phyloP scores from a whole-genome alignment of 1,284 basidiomycete species.

The Ustilago tritici region DNA sequence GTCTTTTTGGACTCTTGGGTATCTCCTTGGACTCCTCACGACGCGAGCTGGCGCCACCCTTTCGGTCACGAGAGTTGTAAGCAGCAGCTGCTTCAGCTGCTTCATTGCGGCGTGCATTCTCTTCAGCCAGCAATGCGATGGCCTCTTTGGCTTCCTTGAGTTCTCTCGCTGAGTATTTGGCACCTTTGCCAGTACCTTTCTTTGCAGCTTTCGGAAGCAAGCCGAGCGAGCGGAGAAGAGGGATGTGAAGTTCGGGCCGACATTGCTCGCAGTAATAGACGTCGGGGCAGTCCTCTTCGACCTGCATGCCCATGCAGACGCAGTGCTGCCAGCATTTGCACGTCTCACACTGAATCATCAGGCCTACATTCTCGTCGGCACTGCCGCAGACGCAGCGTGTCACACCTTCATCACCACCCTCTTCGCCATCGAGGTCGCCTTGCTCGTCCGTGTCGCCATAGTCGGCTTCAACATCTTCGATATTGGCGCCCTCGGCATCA shows the following conservation, averaged over 20 bases:
- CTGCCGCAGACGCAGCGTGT: constrained; percentile 95
- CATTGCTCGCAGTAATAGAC: constrained; percentile 92
- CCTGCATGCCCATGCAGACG: constrained; percentile 91
- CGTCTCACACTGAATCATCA: constrained; percentile 97
- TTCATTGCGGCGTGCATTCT: constrained; percentile 61
- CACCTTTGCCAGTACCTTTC: constrained; percentile 53
- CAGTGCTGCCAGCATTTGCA: constrained; percentile 99
- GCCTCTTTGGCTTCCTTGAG: constrained; percentile 67
- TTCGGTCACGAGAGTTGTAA: constrained; percentile 42
- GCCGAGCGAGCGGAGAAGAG: constrained; percentile 65
- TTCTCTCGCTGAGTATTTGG: constrained; percentile 58
- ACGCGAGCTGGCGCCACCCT: constrained; percentile 18
- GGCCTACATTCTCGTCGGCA: constrained; percentile 75
- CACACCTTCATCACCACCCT: constrained; percentile 79
- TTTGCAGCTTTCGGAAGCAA: constrained; percentile 56
- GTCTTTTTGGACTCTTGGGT: constrained; percentile 75
- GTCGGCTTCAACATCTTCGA: constrained; percentile 27
- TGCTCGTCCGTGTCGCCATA: constrained; percentile 41
- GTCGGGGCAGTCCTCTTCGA: constrained; percentile 77
- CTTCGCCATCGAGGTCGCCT: constrained; percentile 70
- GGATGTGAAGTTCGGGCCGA: constrained; percentile 82
- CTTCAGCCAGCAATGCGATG: constrained; percentile 59
- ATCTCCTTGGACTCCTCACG: constrained; percentile 33
- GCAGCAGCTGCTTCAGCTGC: constrained; percentile 38
- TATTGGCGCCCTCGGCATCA: constrained; percentile 6